These are phyloP conservation scores for Paramecium primaurelia DNA, from an alignment of 73 alveolate genomes.

Conservation along the genomic window DNA sequence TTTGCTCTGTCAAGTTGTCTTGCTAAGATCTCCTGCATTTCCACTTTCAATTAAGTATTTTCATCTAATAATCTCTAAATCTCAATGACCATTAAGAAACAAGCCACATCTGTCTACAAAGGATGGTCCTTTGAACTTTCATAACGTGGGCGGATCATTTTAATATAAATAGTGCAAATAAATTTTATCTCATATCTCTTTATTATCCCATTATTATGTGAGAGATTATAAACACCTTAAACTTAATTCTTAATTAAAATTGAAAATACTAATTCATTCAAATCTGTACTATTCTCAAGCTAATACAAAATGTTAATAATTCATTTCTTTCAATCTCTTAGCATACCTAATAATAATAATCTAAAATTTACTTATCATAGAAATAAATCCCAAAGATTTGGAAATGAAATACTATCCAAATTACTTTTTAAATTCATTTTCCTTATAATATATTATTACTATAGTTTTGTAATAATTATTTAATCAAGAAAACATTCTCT, in stretches of 20 bases:
- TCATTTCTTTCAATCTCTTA: too few species aligned
- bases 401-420: too few species aligned
- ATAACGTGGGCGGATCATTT: constrained; percentile 27
- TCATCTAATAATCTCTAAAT: not conserved
- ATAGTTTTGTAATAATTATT: too few species aligned
- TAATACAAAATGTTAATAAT: too few species aligned
- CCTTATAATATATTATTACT: too few species aligned
- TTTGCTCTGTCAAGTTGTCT: constrained; percentile 9
- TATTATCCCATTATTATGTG: not conserved
- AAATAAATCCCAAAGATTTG: too few species aligned
- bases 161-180: not conserved
- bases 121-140: not conserved
- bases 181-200: not conserved
- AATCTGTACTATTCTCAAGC: not conserved
- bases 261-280: not conserved
- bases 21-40: not conserved
- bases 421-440: too few species aligned
- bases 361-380: too few species aligned
- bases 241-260: not conserved
- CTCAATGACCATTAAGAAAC: constrained; percentile 6
- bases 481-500: too few species aligned
- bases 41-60: not conserved
- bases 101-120: constrained; percentile 10
- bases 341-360: not conserved
- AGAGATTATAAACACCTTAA: not conserved